These are phyloP conservation scores for Vaccinium macrocarpon DNA, from an alignment of 148 eudicot species.

Conservation along the genomic window DNA sequence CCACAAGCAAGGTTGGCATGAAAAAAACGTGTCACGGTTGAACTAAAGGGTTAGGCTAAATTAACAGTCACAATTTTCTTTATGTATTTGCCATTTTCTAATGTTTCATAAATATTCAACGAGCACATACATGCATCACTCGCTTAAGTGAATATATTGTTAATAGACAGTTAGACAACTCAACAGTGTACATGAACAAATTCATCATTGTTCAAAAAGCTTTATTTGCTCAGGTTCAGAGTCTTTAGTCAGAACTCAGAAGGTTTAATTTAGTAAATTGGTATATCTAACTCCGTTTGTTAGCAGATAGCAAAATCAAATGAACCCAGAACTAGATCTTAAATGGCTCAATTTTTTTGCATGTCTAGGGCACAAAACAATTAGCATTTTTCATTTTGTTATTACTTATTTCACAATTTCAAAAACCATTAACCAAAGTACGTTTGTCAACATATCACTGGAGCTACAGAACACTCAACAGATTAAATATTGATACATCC, in stretches of 20 bases:
- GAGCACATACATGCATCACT: no score
- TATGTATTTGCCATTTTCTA: no score
- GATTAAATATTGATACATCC: no score
- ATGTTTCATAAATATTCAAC: no score
- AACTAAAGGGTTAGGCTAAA: background rate
- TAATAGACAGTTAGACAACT: background rate
- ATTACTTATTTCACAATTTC: no score
- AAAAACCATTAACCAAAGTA: no score
- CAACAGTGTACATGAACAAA: background rate
- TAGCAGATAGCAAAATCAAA: background rate
- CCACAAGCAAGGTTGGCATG: background rate
- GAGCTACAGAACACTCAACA: no score
- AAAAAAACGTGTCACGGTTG: background rate
- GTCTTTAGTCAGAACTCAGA: background rate
- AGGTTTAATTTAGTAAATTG: background rate
- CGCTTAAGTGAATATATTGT: no score
- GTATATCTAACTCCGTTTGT: no score
- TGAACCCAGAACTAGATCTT: background rate
- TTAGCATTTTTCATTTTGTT: background rate
- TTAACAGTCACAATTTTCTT: background rate
- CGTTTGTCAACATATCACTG: no score
- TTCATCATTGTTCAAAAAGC: background rate
- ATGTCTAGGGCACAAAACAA: background rate
- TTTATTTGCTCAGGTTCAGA: background rate
- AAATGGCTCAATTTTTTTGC: background rate